Percentiles rank a stretch among this genome's conserved stretches.
Conservation (phyloP, 148 eudicot species). For the Camellia japonica region DNA sequence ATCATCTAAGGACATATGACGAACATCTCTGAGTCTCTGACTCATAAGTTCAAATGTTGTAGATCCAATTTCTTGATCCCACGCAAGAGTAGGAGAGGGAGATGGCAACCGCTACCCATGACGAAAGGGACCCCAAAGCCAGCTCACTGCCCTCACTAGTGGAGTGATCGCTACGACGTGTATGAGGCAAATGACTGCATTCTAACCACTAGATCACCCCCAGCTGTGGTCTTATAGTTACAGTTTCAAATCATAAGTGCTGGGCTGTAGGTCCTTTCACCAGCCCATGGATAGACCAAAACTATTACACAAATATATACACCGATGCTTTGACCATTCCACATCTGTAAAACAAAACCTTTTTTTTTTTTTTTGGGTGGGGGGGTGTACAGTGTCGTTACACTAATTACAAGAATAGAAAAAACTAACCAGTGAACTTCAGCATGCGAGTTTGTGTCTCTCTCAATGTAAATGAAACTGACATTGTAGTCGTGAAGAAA, state of each 20-base stretch:
- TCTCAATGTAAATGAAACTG: conserved; percentile 95
- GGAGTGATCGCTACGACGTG: neutral
- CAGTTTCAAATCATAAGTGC: too few species aligned
- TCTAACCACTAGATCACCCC: neutral
- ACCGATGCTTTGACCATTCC: neutral
- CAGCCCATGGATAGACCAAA: conserved; percentile 3
- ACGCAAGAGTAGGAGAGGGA: neutral
- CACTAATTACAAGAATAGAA: neutral
- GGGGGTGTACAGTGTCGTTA: neutral
- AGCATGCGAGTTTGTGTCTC: conserved; percentile 99
- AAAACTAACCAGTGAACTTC: conserved; percentile 85
- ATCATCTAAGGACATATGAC: neutral
- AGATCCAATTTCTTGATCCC: neutral
- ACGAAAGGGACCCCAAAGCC: neutral
- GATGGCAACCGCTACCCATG: neutral
- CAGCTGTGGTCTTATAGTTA: neutral
- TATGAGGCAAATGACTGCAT: neutral
- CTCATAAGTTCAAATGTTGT: neutral
- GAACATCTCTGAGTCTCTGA: neutral
- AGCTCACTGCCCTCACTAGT: neutral
- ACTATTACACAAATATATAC: neutral
- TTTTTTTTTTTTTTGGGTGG: neutral
- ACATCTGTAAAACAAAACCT: neutral
- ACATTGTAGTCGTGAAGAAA: conserved; percentile 99
- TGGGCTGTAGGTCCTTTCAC: neutral